Base-by-base conservation (phyloP, 129 eudicot genomes). In the Chrysanthemum seticuspe region DNA sequence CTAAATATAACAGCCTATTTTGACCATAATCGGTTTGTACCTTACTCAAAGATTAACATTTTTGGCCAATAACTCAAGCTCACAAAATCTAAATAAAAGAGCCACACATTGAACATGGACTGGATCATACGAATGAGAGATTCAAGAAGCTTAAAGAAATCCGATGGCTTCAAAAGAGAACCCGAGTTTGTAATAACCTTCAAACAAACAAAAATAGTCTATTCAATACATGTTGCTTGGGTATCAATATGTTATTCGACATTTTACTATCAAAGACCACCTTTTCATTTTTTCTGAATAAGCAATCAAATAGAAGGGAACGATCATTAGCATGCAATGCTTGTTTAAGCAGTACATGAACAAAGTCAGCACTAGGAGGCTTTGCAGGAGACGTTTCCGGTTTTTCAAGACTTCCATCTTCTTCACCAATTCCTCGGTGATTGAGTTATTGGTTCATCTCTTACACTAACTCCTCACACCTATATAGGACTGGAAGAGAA, bases 251-350 rank as follows among this genome's bases (percentile, higher is more conserved):
- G 7, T 34, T 4, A 34, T 4, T 34, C 44, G 44, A 34, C 44
- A 34, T 34, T 34, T 34, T 34, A 34, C 44, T 34, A 34, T 34
- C 1, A 34, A 34, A 34, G 1, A 34, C 0, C 7, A 67, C 59
- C 55, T 67, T 67, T 6, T 49, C 18, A 49, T 67, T 40, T 61
- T 48, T 13, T 67, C 36, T 23, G 50, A 7, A 67, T 67, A 67
- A 67, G 25, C 72, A 67, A 50, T 61, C 45, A 61, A 27, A 47
- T 13, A 61, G 47, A 61, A 61, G 10, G 44, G 66, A 61, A 47
- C 34, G 23, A 68, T 68, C 72, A 68, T 50, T 9, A 23, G 61
- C 73, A 68, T 54, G 47, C 53, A 69, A n/a, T 52, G 73, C 27
- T 52, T 68, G 49, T 36, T 52, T 68, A 68, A 68, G 61, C 25